Percentiles rank a stretch among this genome's conserved stretches.
These are phyloP conservation scores for Scutellaria barbata DNA, from an alignment of 257 asterid species.

Conservation along the genomic window DNA sequence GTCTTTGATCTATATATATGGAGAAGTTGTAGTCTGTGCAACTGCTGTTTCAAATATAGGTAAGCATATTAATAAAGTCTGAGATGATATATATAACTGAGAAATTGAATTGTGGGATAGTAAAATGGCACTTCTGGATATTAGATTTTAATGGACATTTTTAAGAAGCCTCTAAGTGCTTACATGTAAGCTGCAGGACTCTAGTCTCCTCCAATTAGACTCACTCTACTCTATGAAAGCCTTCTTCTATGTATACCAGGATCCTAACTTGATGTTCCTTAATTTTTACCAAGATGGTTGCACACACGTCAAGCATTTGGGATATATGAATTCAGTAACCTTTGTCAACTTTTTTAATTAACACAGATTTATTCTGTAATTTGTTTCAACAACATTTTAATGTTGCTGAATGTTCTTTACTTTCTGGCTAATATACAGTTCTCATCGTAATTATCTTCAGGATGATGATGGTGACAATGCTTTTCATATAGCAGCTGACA, in stretches of 20 bases:
- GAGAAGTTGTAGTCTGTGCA: conserved; percentile 13
- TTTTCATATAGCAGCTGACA: conserved; percentile 95
- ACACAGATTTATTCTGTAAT: conserved; percentile 22
- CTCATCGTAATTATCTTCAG: conserved; percentile 53
- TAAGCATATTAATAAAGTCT: conserved; percentile 22
- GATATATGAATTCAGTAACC: conserved; percentile 22
- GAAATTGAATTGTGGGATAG: conserved; percentile 8
- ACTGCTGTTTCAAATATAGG: conserved; percentile 14
- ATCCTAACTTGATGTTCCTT: conserved; percentile 23
- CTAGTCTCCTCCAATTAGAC: conserved; percentile 28
- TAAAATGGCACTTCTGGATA: conserved; percentile 16
- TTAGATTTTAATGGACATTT: conserved; percentile 4
- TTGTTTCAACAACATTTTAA: conserved; percentile 17
- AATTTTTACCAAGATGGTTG: conserved; percentile 12
- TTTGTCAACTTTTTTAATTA: background rate
- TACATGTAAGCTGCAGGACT: conserved; percentile 24
- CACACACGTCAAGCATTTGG: conserved; percentile 20
- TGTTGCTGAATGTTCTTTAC: conserved; percentile 10
- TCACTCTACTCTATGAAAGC: conserved; percentile 15
- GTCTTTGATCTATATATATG: conserved; percentile 26
- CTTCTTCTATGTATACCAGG: conserved; percentile 24
- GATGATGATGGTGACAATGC: conserved; percentile 99
- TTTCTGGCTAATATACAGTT: conserved; percentile 32
- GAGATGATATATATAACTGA: conserved; percentile 22
- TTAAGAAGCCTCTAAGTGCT: conserved; percentile 16